Evolutionary conservation across 2,329 filamentous ascomycete species (phyloP), one percentile per base, ranked within the genome.

Genomic region (Tolypocladium pustulatum): DNA sequence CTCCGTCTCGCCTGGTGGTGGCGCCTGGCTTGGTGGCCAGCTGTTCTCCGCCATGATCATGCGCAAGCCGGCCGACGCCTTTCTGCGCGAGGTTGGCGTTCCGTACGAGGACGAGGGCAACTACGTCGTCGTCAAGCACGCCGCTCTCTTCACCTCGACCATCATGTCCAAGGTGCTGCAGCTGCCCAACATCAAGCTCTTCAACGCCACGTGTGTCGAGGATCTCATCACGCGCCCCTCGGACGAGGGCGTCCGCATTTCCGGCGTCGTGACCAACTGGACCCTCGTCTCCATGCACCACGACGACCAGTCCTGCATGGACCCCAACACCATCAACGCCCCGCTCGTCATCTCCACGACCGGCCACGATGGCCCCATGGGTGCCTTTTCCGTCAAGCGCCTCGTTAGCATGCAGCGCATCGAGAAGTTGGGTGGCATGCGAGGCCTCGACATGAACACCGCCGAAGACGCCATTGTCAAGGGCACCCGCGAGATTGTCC

Each of bases 21-120:
- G 91, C 67, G 91, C 91, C 61, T 96, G 91, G 91, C 85, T 96
- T 53, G 92, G 92, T 59, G 91, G 91, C 22, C 92, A 96, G 78
- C 88, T 96, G 59, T 96, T 97, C 84, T 90, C 86, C 61, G 91
- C 91, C 69, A 96, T 96, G 91, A 83, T 96, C 55, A 91, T 97
- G 87, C 88, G 91, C 68, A 95, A 94, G 80, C 91, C 92, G 15
- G 91, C 91, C 57, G 89, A 96, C 69, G 83, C 82, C 58, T 96
- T 96, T 78, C 78, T 96, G 60, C 79, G 81, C 49, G 90, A 95
- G 68, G 74, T 96, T 20, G 90, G 89, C 60, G 86, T 96, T 8
- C 86, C 89, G 0, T 96, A 87, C 70, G 92, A 96, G 68, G 90
- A 96, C 62, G 91, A 96, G 69, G 89, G 89, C 57, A 83, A 89